Evolutionary conservation across 768 basidiomycete genomes (phyloP), one percentile per base, ranked within the genome.

Genomic region (Mrakia gelida): DNA sequence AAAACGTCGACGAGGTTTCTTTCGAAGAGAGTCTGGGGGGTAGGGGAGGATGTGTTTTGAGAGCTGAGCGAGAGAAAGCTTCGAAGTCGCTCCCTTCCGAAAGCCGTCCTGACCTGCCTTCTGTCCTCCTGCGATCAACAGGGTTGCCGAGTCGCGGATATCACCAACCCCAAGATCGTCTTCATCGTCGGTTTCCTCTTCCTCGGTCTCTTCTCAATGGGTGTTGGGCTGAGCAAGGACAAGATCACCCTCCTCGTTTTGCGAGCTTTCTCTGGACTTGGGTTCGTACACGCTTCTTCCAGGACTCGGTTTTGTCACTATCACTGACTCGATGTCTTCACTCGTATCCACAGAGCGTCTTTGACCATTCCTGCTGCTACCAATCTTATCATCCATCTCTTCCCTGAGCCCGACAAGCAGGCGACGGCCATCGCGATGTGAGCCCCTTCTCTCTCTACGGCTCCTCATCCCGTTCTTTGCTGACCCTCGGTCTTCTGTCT

Each of bases 311-410:
- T n/a, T n/a, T n/a, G n/a, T n/a, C n/a, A n/a, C n/a, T n/a, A n/a
- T n/a, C n/a, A n/a, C n/a, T n/a, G n/a, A n/a, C n/a, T n/a, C n/a
- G n/a, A n/a, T n/a, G n/a, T n/a, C n/a, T n/a, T n/a, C n/a, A n/a
- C n/a, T n/a, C n/a, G n/a, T n/a, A n/a, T n/a, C n/a, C n/a, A n/a
- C 43, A 62, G 49, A 38, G 54, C 54, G 0, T 28, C 56, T 1
- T 10, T 38, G 5, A 56, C 52, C 7, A 75, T 75, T 43, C 75
- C 75, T 15, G 62, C 75, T 7, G 75, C 75, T 1, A 32, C 87
- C n/a, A 83, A 86, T 61, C 83, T 89, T 43, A 85, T 89, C 32
- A 87, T 89, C 8, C 85, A 86, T 63, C 83, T 88, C 80, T 89
- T 87, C 82, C 87, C 88, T 0, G 86, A 87, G 16, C 86, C 86